Evolutionary conservation across 805 yeast genomes (phyloP).

Genomic region (Lachancea meyersii): DNA sequence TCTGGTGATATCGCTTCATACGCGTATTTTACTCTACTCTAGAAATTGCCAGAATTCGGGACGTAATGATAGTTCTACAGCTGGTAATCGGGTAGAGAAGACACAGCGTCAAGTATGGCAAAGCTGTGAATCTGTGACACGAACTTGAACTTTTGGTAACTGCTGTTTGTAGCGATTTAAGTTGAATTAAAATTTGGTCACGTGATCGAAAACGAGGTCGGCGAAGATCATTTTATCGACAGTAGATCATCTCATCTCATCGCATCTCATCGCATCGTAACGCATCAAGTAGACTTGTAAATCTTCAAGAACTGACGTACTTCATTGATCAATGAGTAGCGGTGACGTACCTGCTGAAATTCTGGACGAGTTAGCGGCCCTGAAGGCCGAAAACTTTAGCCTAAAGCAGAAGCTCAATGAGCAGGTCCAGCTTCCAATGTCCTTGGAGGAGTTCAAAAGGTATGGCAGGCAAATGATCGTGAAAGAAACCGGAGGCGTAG

Average conservation of each 20-base stretch:
- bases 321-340: neutral
- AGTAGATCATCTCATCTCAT: neutral
- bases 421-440: constrained; percentile 17
- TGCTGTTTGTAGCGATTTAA: no score
- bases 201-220: constrained; percentile 28
- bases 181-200: neutral
- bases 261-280: constrained; percentile 2
- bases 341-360: neutral
- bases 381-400: constrained; percentile 25
- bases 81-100: no score
- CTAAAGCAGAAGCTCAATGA: constrained; percentile 16
- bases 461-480: constrained; percentile 97
- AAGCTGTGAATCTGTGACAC: no score
- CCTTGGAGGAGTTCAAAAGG: constrained; percentile 65
- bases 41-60: no score
- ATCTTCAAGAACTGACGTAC: no score
- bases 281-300: constrained; percentile 38
- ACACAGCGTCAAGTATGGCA: no score
- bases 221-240: constrained; percentile 44
- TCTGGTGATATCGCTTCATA: no score
- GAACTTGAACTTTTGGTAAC: no score
- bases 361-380: constrained; percentile 19
- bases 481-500: constrained; percentile 56
- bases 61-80: no score
- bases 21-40: no score